Evolutionary conservation across 352 stramenopile species (phyloP), one percentile per base, ranked within the genome.

Genomic region (Phytophthora tubulina): DNA sequence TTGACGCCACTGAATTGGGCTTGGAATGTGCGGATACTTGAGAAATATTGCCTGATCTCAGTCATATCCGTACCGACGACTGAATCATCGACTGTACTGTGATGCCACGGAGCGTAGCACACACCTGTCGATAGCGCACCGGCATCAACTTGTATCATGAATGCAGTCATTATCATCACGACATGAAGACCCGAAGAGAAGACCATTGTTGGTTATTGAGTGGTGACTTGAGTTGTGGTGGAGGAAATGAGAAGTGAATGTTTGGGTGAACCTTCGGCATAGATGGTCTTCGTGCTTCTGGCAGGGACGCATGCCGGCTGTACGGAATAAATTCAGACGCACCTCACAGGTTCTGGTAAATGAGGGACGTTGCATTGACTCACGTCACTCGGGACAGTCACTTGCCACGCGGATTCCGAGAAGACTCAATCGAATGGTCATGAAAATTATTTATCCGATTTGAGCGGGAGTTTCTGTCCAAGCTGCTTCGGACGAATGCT

Each of bases 81-180:
- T 1, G 68, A 54, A 4, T 32, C 17, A 32, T 75, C 67, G 17
- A 93, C 84, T 2, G 41, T 53, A n/a, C 5, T 48, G 75, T 93
- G 85, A 67, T 93, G 83, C 85, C 86, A 93, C 44, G 84, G 79
- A 42, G 76, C 79, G 78, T 93, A 93, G 79, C 82, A 91, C 15
- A 92, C 70, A 46, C 86, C 84, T 11, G 56, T 67, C 30, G 73
- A 63, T 36, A 75, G 57, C 46, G 59, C 53, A 21, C 48, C 63
- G 35, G 70, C 69, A 38, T 62, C 55, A 9, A 27, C 61, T 31
- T 36, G 45, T n/a, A 75, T 32, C 11, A 4, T 52, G 42, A 73
- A 8, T 14, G 60, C 14, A 45, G 66, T 36, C 41, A 78, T 52
- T 3, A 68, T 11, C 31, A 70, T 10, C 14, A 38, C 11, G 8